A percentile compares a stretch with the other conserved stretches of the same genome.
Evolutionary conservation across 495 filamentous ascomycete species (phyloP).

Genomic region (Trichocladium uniseriatum): DNA sequence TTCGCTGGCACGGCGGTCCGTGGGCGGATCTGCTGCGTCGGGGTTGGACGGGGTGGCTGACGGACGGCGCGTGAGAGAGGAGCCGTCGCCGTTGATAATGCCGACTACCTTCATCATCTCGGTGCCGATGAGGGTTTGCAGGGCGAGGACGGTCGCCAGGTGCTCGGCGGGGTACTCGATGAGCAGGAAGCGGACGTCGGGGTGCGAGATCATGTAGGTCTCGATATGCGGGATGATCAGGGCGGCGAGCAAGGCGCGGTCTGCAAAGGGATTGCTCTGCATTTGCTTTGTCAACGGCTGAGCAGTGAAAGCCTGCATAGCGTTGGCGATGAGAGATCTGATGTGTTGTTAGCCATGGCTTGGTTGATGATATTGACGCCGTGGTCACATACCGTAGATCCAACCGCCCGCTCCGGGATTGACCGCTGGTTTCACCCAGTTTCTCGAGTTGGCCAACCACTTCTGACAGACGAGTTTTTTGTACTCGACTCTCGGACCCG

Average conservation of each 20-base stretch:
- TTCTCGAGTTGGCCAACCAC: constrained; percentile 34
- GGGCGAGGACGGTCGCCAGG: constrained; percentile 33
- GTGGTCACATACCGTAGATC: constrained; percentile 32
- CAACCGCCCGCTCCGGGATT: constrained; percentile 32
- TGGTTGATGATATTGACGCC: background rate
- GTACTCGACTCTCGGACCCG: constrained; percentile 32
- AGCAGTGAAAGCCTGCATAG: constrained; percentile 40
- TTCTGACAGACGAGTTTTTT: constrained; percentile 25
- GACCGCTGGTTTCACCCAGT: constrained; percentile 29
- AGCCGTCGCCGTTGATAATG: constrained; percentile 28
- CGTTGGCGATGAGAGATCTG: constrained; percentile 40
- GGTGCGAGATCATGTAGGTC: constrained; percentile 30
- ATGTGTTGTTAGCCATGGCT: background rate
- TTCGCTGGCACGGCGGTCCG: constrained; percentile 4
- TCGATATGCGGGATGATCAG: constrained; percentile 40
- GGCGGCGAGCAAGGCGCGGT: constrained; percentile 34
- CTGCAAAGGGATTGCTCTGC: constrained; percentile 38
- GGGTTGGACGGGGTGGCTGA: background rate
- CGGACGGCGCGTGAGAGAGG: constrained; percentile 1
- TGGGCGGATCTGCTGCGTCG: background rate
- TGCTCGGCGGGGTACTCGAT: constrained; percentile 41
- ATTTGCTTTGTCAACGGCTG: constrained; percentile 36
- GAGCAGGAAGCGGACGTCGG: constrained; percentile 35
- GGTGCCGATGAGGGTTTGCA: constrained; percentile 35
- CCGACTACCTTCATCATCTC: constrained; percentile 37